Base-by-base conservation (phyloP, 805 yeast genomes). In the Candida ulmi region DNA sequence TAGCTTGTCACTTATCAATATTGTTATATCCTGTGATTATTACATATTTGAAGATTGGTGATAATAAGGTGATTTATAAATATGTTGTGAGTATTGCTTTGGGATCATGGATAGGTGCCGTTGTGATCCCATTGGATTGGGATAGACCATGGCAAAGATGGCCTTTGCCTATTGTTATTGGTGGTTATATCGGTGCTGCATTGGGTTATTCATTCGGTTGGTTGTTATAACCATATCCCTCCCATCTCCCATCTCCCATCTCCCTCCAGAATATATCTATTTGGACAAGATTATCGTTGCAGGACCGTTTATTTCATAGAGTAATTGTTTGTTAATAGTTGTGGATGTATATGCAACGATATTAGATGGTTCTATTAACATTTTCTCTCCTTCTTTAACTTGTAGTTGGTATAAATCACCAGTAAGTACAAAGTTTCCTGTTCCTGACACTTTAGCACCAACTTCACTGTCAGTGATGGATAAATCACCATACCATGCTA, bases 91-190 rank as follows among this genome's bases (percentile, higher is more conserved):
- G 55, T 19, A 54, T 64, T 8, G 60, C 60, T 6, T 37, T 83
- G 11, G 96, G 96, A 2, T 78, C 90, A 7, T 91, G 98, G 98
- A 48, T 88, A 1, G 97, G 98, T 13, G 96, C 91, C 3, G 61
- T 86, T 28, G 98, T 95, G 1, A 88, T 93, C 42, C 97, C 98
- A 0, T 69, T 93, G 43, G 99, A 91, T 61, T 91, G 99, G 99
- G 99, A 91, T 58, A 72, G 98, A 52, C 86, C 83, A 19, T 91
- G 99, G 99, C 99, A 91, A 61, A 73, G 70, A 38, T 91, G 96
- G 95, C 99, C 99, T 7, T 76, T 88, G 39, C 91, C 98, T 1
- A 70, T 91, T 32, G 66, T 91, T 12, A 69, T 75, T 8, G 97
- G 98, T 2, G 79, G 80, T 0, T 87, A 86, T 52, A 25, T 68